Base-by-base conservation (phyloP, 1,284 basidiomycete species). In the Boletus sp. region DNA sequence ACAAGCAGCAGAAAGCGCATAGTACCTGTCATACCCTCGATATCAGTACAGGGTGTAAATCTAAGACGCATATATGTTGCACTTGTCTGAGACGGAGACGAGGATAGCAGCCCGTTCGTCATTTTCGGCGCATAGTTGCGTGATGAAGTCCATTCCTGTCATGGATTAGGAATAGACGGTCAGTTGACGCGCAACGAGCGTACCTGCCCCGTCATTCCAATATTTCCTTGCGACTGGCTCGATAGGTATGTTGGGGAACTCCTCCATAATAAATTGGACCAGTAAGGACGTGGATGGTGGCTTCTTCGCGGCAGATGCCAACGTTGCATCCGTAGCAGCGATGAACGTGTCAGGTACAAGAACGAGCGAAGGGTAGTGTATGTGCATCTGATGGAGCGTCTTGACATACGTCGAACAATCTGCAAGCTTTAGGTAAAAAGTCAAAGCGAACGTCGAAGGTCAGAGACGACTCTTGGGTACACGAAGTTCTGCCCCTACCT, bases 321-420 rank as follows among this genome's bases (percentile, higher is more conserved):
- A 56, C 4, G 72, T 69, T 12, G 67, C 64, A 55, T 84, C 81
- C 19, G 72, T 61, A 0, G 74, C 54, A 13, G 83, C 77, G 23
- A 91, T 57, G 55, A 85, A 88, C 0, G 84, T 90, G 58, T 91
- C 88, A 0, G 88, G 88, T 7, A 94, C 79, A 5, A 96, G 72
- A 29, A 95, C 73, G 13, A 84, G 69, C 10, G 69, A 73, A 0
- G 93, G 92, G 6, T 72, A 74, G 58, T 93, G 83, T 8, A 91
- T 64, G 52, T 84, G 80, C 72, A 95, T 79, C 58, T 94, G 90
- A 54, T 94, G 90, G 8, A 94, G 69, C 0, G 89, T 92, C 63
- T 90, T 91, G 49, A 91, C 82, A 57, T 92, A 96, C 16, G 89
- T 89, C 49, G 86, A 78, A 54, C 83, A 86, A 59, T 93, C 90